Evolutionary conservation across 495 filamentous ascomycete genomes (phyloP).

Genomic region (Trichoderma virens): DNA sequence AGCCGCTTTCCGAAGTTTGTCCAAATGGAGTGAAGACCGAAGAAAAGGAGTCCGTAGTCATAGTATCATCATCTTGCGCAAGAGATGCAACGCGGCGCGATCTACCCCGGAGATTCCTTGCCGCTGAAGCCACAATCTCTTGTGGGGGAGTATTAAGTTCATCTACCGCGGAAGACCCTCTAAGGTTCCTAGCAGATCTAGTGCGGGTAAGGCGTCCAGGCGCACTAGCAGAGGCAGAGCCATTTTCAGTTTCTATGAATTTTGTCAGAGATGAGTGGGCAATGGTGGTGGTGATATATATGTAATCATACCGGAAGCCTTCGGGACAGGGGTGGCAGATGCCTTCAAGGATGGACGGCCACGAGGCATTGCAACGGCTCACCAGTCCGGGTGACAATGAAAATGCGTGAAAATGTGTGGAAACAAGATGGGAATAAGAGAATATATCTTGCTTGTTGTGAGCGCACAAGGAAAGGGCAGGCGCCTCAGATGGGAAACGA

Average conservation of each 20-base stretch:
- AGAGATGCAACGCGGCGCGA: not conserved
- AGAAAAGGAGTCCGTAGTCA: not conserved
- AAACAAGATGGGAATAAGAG: not conserved
- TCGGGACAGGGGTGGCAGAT: not conserved
- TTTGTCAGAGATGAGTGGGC: not conserved
- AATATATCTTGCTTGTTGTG: not conserved
- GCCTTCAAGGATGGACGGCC: not conserved
- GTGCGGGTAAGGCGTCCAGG: not conserved
- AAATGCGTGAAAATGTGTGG: not conserved
- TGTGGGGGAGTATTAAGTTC: not conserved
- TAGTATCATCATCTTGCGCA: conserved; percentile 1
- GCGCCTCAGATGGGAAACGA: not conserved
- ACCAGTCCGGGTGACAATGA: not conserved
- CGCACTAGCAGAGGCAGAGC: not conserved
- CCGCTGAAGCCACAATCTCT: not conserved
- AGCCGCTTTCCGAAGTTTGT: conserved; percentile 47
- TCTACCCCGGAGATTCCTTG: not conserved
- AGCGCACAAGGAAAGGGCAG: not conserved
- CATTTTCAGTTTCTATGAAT: not conserved
- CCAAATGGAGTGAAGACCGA: not conserved
- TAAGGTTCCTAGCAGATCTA: not conserved
- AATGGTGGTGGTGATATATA: not conserved
- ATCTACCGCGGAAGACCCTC: not conserved
- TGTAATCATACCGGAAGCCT: not conserved
- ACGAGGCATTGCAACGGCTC: not conserved